phyloP scores from a whole-genome alignment of 129 eudicot genomes.

The Arctium minus region DNA sequence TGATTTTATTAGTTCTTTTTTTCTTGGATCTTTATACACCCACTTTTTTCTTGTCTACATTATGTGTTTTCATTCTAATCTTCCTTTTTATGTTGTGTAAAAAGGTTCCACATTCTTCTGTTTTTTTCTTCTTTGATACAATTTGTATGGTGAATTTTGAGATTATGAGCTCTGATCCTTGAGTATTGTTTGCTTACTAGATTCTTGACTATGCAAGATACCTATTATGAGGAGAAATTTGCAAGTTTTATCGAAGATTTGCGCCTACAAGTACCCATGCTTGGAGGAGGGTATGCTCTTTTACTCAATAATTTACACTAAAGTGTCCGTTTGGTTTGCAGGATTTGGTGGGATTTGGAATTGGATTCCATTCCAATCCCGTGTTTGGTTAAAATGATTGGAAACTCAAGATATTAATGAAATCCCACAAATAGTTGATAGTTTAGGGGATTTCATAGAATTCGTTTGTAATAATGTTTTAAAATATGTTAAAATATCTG shows the following conservation, averaged over 20 bases:
- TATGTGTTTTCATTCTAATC: not conserved
- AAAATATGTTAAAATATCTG: too few relatives aligned
- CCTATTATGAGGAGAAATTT: conserved; percentile 51
- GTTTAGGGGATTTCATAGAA: too few relatives aligned
- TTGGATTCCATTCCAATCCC: not conserved
- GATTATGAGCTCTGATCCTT: not conserved
- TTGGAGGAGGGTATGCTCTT: conserved; percentile 71
- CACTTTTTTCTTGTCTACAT: not conserved
- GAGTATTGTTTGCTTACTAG: conserved; percentile 27
- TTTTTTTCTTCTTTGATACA: not conserved
- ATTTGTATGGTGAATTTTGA: not conserved
- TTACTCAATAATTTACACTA: not conserved
- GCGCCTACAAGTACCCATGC: conserved; percentile 51
- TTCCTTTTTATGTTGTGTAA: not conserved
- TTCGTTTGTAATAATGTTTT: too few relatives aligned
- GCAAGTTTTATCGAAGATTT: conserved; percentile 42
- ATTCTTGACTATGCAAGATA: conserved; percentile 61
- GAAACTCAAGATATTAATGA: too few relatives aligned
- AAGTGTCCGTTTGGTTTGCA: not conserved
- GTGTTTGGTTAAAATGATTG: not conserved
- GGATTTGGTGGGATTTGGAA: not conserved
- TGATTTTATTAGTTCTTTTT: too few relatives aligned
- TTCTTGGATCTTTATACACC: not conserved
- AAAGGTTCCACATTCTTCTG: not conserved
- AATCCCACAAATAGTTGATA: too few relatives aligned